Conservation (phyloP, 352 stramenopile species). For the Bremia lactucae region DNA sequence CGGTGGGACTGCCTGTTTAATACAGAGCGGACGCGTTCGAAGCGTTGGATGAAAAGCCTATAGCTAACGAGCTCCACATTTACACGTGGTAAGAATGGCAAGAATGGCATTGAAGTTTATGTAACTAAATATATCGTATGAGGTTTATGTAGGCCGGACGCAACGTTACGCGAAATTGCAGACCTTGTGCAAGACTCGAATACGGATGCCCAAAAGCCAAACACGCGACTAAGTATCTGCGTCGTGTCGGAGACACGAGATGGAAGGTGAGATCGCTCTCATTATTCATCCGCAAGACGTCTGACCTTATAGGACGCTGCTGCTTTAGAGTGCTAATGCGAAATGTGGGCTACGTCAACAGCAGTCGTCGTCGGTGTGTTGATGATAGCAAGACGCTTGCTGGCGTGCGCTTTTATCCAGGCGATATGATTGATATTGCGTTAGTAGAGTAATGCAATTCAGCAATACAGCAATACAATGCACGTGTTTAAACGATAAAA, state of each 20-base stretch:
- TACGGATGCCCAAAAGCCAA: conserved; percentile 36
- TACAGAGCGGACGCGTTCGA: conserved; percentile 52
- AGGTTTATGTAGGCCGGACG: conserved; percentile 33
- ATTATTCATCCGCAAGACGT: not conserved
- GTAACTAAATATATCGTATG: not conserved
- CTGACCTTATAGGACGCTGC: conserved; percentile 1
- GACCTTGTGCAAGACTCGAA: conserved; percentile 65
- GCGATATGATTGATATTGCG: conserved; percentile 55
- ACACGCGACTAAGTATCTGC: conserved; percentile 46
- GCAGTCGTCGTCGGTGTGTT: conserved; percentile 28
- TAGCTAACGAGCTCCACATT: conserved; percentile 56
- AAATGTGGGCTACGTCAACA: conserved; percentile 55
- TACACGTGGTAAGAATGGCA: conserved; percentile 47
- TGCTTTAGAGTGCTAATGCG: conserved; percentile 34
- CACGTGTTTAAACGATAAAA: conserved; percentile 12
- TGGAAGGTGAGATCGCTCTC: conserved; percentile 24
- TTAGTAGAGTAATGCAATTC: conserved; percentile 30
- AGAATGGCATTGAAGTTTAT: not conserved
- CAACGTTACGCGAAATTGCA: conserved; percentile 55
- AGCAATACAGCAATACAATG: not conserved
- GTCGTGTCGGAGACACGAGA: conserved; percentile 43
- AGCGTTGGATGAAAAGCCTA: conserved; percentile 33
- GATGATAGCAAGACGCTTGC: conserved; percentile 64
- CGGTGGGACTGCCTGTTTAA: conserved; percentile 1
- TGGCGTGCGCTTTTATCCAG: conserved; percentile 47